These are phyloP conservation scores for Excoecaria agallocha DNA, from an alignment of 345 rosid genomes.

Conservation along the genomic window DNA sequence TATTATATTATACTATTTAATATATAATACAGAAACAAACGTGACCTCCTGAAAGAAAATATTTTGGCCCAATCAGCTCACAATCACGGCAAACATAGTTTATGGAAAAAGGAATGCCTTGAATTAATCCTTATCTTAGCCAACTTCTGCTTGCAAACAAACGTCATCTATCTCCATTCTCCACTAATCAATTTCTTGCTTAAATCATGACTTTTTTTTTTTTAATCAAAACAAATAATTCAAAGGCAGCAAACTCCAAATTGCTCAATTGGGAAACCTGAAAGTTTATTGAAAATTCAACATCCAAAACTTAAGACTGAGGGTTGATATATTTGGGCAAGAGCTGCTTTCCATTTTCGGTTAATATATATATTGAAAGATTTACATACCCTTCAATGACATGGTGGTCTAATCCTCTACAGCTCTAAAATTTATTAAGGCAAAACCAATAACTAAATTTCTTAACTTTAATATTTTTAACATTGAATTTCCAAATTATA, in stretches of 20 bases:
- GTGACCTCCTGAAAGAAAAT: no score
- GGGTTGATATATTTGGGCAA: neutral
- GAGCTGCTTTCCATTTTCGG: neutral
- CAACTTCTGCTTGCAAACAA: neutral
- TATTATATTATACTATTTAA: no score
- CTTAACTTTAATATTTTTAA: no score
- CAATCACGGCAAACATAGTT: neutral
- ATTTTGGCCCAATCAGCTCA: no score
- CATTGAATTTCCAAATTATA: neutral
- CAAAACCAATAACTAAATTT: no score
- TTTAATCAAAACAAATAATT: neutral
- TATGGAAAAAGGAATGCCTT: neutral
- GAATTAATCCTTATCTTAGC: neutral
- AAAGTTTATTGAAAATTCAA: neutral
- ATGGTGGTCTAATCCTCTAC: neutral
- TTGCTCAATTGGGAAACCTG: neutral
- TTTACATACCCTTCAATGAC: neutral
- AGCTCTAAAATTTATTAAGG: no score
- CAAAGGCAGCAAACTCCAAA: conserved; percentile 21
- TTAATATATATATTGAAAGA: neutral
- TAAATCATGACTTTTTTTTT: no score
- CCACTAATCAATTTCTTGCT: neutral
- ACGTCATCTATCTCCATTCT: neutral
- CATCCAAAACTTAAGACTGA: neutral
- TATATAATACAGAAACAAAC: no score